Evolutionary conservation across 2,329 filamentous ascomycete genomes (phyloP).

Genomic region (Colletotrichum liriopes): DNA sequence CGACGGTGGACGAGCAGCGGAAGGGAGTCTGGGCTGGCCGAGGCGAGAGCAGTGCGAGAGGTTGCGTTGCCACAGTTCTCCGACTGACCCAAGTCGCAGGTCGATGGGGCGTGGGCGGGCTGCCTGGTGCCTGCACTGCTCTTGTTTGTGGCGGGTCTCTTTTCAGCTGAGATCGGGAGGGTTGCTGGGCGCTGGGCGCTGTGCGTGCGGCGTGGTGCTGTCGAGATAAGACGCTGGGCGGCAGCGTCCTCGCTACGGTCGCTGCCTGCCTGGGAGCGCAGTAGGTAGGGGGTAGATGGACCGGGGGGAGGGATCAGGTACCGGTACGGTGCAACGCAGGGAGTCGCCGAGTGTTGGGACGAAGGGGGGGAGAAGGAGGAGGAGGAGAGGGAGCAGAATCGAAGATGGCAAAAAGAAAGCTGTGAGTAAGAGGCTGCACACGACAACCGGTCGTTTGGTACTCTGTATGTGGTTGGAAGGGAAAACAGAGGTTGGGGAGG

Average conservation of each 20-base stretch:
- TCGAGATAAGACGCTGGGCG: background rate
- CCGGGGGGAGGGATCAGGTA: conserved; percentile 20
- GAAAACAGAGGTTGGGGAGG: background rate
- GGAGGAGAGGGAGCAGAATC: conserved; percentile 1
- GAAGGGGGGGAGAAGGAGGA: background rate
- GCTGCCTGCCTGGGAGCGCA: background rate
- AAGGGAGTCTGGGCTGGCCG: background rate
- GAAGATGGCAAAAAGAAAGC: background rate
- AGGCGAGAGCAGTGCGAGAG: conserved; percentile 6
- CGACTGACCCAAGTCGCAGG: conserved; percentile 38
- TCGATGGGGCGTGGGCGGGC: conserved; percentile 30
- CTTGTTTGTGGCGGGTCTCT: conserved; percentile 33
- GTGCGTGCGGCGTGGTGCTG: conserved; percentile 19
- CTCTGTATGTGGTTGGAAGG: background rate
- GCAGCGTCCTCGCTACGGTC: background rate
- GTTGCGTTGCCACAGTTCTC: conserved; percentile 30
- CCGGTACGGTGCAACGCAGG: conserved; percentile 22
- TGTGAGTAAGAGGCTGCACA: conserved; percentile 12
- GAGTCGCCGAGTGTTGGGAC: conserved; percentile 24
- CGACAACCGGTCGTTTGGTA: conserved; percentile 4
- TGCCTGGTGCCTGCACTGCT: conserved; percentile 4
- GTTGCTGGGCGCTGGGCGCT: conserved; percentile 5
- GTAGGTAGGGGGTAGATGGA: background rate
- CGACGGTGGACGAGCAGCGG: background rate
- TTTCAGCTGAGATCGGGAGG: conserved; percentile 22